phyloP scores from a whole-genome alignment of 1,284 basidiomycete species.

The Cutaneotrichosporon arboriforme region DNA sequence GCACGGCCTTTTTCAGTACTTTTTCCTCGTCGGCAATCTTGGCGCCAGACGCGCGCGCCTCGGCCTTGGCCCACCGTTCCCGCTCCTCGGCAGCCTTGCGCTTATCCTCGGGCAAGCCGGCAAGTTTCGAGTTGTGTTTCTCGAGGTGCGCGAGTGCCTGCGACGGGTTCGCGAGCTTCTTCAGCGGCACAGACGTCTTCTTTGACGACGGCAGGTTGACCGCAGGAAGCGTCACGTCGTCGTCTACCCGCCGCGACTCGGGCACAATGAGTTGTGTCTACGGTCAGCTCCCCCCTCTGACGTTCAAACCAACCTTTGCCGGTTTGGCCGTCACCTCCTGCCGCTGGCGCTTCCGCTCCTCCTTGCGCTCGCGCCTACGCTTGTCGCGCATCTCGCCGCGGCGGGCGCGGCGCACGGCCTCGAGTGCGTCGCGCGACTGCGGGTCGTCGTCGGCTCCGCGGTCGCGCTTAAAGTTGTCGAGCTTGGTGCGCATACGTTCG shows the following conservation, averaged over 20 bases:
- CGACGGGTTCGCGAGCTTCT: slow-evolving; percentile 62
- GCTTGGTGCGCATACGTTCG: slow-evolving; percentile 70
- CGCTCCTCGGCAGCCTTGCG: slow-evolving; percentile 68
- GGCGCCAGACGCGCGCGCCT: slow-evolving; percentile 72
- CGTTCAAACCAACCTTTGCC: slow-evolving; percentile 31
- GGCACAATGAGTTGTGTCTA: slow-evolving; percentile 69
- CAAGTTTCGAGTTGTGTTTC: slow-evolving; percentile 66
- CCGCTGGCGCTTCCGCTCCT: slow-evolving; percentile 62
- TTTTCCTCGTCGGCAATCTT: slow-evolving; percentile 79
- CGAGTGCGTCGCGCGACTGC: slow-evolving; percentile 63
- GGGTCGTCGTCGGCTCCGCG: slow-evolving; percentile 47
- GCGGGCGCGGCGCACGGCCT: slow-evolving; percentile 70
- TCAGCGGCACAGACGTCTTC: slow-evolving; percentile 51
- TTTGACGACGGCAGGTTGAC: slow-evolving; percentile 53
- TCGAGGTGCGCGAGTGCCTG: slow-evolving; percentile 75
- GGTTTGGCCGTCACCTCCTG: slow-evolving; percentile 41
- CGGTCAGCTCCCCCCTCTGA: too few species aligned
- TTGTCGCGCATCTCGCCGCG: slow-evolving; percentile 75
- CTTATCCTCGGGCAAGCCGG: slow-evolving; percentile 68
- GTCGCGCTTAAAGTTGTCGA: slow-evolving; percentile 59
- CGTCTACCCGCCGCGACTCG: slow-evolving; percentile 35
- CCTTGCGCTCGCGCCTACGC: slow-evolving; percentile 73
- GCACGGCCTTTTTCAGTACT: slow-evolving; percentile 79
- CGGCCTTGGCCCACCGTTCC: slow-evolving; percentile 80
- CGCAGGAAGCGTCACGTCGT: slow-evolving; percentile 65